Conservation (phyloP, 306 rosid species). For the Fagus sylvatica region DNA sequence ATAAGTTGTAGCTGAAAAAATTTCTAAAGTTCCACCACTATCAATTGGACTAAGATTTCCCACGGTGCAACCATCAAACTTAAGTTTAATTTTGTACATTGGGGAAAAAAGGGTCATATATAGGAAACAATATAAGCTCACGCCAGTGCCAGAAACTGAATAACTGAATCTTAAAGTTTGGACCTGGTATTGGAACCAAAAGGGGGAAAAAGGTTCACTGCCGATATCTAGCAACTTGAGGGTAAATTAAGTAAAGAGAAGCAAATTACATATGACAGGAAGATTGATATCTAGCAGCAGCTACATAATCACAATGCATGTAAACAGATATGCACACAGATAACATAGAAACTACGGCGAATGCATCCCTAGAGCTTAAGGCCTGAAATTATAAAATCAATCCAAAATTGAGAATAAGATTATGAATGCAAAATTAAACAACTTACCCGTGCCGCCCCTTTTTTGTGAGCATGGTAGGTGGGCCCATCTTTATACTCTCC, state of each 20-base stretch:
- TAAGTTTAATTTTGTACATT: neutral
- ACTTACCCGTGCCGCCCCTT: conserved; percentile 93
- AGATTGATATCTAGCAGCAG: neutral
- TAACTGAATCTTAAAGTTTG: neutral
- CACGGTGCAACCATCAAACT: neutral
- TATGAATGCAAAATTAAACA: conserved; percentile 9
- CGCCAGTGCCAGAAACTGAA: neutral
- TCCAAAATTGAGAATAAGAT: conserved; percentile 13
- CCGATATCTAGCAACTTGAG: neutral
- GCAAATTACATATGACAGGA: neutral
- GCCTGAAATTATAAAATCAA: conserved; percentile 17
- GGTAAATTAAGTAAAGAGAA: neutral
- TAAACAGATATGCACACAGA: neutral
- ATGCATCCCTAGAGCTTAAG: conserved; percentile 13
- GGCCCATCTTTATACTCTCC: conserved; percentile 98
- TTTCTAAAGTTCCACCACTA: neutral
- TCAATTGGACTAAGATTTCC: neutral
- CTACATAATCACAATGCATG: neutral
- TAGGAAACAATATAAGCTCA: neutral
- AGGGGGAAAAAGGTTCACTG: neutral
- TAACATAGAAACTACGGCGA: neutral
- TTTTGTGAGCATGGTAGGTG: conserved; percentile 82
- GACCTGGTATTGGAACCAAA: neutral
- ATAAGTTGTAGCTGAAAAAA: neutral
- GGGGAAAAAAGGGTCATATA: neutral